A percentile compares a stretch with the other conserved stretches of the same genome.
phyloP scores from a whole-genome alignment of 352 stramenopile genomes.

The Sclerospora graminicola region DNA sequence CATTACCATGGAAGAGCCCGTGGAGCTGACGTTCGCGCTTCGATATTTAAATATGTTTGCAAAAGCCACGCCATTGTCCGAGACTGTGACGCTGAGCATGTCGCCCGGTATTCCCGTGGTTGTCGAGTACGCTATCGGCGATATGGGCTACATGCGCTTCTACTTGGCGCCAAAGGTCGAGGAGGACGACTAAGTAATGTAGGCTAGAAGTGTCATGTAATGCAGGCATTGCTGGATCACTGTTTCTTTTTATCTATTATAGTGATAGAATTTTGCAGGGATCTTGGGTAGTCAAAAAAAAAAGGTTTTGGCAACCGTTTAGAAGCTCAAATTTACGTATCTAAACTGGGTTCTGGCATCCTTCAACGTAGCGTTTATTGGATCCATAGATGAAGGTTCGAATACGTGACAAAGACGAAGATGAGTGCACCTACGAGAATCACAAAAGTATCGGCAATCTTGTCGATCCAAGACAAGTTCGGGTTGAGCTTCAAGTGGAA shows the following conservation, averaged over 20 bases:
- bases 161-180: constrained; percentile 99
- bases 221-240: neutral
- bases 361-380: constrained; percentile 15
- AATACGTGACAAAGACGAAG: constrained; percentile 80
- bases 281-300: too few relatives aligned
- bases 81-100: constrained; percentile 95
- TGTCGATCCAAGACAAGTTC: constrained; percentile 32
- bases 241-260: neutral
- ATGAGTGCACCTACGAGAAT: constrained; percentile 53
- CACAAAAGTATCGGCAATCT: constrained; percentile 48
- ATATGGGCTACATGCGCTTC: constrained; percentile 97
- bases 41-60: constrained; percentile 99
- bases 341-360: too few relatives aligned
- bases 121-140: constrained; percentile 97
- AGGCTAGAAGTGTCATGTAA: neutral
- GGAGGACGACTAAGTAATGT: constrained; percentile 84
- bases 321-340: too few relatives aligned
- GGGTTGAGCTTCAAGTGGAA: constrained; percentile 70
- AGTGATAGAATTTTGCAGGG: too few relatives aligned
- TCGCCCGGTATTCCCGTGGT: constrained; percentile 96
- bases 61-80: constrained; percentile 94
- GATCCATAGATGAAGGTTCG: constrained; percentile 58
- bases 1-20: constrained; percentile 98
- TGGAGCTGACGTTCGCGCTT: constrained; percentile 98
- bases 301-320: too few relatives aligned